Evolutionary conservation across 805 yeast genomes (phyloP).

Genomic region (Wickerhamia fluorescens): DNA sequence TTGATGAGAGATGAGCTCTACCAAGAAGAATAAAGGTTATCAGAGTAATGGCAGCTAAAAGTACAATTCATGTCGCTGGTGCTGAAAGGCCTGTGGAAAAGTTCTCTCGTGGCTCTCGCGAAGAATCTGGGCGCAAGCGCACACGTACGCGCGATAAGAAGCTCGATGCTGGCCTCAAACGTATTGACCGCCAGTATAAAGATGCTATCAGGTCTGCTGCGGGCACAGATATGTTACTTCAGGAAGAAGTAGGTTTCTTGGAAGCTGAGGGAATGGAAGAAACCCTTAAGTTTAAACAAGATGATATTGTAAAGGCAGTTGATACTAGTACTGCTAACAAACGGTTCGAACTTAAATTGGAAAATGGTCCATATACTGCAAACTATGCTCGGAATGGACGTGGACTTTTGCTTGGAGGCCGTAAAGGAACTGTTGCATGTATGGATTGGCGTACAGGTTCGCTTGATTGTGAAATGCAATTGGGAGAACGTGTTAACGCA

Average conservation of each 20-base stretch:
- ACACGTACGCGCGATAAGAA: slow-evolving; percentile 27
- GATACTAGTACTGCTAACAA: slow-evolving; percentile 73
- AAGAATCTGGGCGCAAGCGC: slow-evolving; percentile 37
- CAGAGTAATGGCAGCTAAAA: no score
- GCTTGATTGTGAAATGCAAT: slow-evolving; percentile 71
- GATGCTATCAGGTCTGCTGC: slow-evolving; percentile 81
- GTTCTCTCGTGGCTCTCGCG: slow-evolving; percentile 22
- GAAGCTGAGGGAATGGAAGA: slow-evolving; percentile 96
- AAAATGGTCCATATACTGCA: slow-evolving; percentile 79
- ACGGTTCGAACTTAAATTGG: slow-evolving; percentile 64
- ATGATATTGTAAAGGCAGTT: slow-evolving; percentile 67
- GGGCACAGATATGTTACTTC: slow-evolving; percentile 74
- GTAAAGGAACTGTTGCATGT: slow-evolving; percentile 90
- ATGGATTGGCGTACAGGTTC: slow-evolving; percentile 92
- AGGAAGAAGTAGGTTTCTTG: slow-evolving; percentile 77
- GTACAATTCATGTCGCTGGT: no score
- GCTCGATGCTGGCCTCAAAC: slow-evolving; percentile 57
- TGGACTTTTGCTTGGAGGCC: slow-evolving; percentile 75
- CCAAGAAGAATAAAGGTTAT: no score
- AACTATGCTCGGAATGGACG: slow-evolving; percentile 89
- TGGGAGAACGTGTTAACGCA: slow-evolving; percentile 85
- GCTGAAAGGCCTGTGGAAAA: slow-evolving; percentile 1
- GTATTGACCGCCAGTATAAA: slow-evolving; percentile 63
- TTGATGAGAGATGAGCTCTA: no score
- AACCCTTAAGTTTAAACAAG: slow-evolving; percentile 78